Conservation (phyloP, 352 stramenopile genomes). For the Phytopythium oedochilum region DNA sequence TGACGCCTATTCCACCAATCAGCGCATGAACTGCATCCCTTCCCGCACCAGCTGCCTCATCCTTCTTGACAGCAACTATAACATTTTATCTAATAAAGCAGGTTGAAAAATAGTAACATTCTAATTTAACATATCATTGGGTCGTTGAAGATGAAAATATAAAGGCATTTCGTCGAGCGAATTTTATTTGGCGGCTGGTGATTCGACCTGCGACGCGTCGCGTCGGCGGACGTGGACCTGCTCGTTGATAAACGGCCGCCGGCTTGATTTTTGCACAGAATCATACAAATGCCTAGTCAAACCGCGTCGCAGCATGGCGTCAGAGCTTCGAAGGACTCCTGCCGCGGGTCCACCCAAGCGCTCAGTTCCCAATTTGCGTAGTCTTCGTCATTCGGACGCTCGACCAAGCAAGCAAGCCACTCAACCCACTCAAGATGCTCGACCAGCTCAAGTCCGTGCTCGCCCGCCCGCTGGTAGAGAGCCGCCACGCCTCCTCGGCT, state of each 20-base stretch:
- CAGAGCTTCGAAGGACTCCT: too few relatives aligned
- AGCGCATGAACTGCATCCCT: slow-evolving; percentile 14
- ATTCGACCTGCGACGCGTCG: slow-evolving; percentile 8
- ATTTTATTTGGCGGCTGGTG: too few relatives aligned
- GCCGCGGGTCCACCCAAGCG: background rate
- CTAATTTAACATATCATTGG: background rate
- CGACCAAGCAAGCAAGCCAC: slow-evolving; percentile 7
- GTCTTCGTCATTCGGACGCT: slow-evolving; percentile 11
- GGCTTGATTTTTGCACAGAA: background rate
- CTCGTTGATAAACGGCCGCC: background rate
- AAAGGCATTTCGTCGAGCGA: too few relatives aligned
- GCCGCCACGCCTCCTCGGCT: slow-evolving; percentile 12
- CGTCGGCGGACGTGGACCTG: slow-evolving; percentile 7
- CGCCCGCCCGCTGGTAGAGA: slow-evolving; percentile 20
- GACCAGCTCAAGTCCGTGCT: slow-evolving; percentile 75
- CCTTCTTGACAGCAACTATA: background rate
- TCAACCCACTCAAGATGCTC: slow-evolving; percentile 29
- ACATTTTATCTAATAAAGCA: background rate
- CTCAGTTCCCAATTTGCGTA: slow-evolving; percentile 43
- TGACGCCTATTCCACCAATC: slow-evolving; percentile 20
- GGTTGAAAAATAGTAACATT: background rate
- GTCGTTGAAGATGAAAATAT: background rate
- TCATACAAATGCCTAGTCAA: background rate
- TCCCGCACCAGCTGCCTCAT: background rate
- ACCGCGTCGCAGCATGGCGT: background rate